A percentile compares a stretch with the other conserved stretches of the same genome.
Conservation (phyloP, 148 eudicot genomes). For the Selenicereus undatus region DNA sequence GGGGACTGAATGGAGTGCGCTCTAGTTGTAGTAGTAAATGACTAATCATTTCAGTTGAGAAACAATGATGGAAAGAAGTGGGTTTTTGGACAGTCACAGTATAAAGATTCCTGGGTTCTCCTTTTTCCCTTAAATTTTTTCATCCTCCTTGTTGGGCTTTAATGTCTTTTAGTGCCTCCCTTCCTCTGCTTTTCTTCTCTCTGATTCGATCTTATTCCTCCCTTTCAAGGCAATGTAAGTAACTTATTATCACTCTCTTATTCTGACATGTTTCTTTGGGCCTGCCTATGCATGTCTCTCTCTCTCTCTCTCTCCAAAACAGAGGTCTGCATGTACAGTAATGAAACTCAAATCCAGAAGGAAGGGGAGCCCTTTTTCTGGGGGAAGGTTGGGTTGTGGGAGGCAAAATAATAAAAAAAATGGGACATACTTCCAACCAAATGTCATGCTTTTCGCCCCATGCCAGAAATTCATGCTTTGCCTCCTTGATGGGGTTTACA, state of each 20-base stretch:
- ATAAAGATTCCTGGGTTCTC: constrained; percentile 40
- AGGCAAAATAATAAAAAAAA: constrained; percentile 27
- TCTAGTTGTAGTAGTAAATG: constrained; percentile 36
- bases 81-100: constrained; percentile 30
- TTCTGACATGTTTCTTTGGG: constrained; percentile 32
- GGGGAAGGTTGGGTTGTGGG: constrained; percentile 32
- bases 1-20: constrained; percentile 34
- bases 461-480: constrained; percentile 54
- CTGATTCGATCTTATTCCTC: constrained; percentile 39
- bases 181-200: constrained; percentile 29
- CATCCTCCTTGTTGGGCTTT: background rate
- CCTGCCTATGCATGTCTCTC: constrained; percentile 21
- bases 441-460: constrained; percentile 69
- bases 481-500: constrained; percentile 32
- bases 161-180: constrained; percentile 9
- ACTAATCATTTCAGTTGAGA: constrained; percentile 42
- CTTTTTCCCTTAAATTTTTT: background rate
- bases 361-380: constrained; percentile 11
- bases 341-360: constrained; percentile 22
- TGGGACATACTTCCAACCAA: constrained; percentile 30
- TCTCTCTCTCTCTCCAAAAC: constrained; percentile 1
- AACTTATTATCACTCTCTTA: constrained; percentile 29
- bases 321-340: background rate
- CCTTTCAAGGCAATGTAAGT: constrained; percentile 38
- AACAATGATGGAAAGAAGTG: constrained; percentile 42